These are phyloP conservation scores for Kokia cookei DNA, from an alignment of 441 rosid species.

Conservation along the genomic window DNA sequence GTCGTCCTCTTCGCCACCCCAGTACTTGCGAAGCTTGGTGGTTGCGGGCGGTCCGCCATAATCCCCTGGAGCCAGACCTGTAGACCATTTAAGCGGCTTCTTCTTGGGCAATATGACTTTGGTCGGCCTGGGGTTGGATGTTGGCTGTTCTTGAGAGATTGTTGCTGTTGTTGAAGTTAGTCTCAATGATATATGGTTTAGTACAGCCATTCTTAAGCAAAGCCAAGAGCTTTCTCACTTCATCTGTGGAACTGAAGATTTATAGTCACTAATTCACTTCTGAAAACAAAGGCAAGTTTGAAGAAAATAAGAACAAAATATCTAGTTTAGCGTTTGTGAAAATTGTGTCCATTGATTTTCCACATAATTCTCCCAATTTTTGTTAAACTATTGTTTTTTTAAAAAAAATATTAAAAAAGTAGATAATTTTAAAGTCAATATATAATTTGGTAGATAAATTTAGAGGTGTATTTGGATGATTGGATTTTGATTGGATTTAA, in stretches of 20 bases:
- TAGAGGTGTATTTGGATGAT: too few relatives aligned
- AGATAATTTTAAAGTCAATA: too few relatives aligned
- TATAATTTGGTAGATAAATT: too few relatives aligned
- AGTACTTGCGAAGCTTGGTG: conserved; percentile 65
- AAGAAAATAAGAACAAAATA: background rate
- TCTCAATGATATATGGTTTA: conserved; percentile 35
- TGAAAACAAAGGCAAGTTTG: background rate
- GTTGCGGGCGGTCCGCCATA: conserved; percentile 85
- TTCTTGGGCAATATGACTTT: conserved; percentile 71
- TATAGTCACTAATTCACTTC: background rate
- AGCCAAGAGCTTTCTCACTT: background rate
- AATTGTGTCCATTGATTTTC: background rate
- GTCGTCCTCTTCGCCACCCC: conserved; percentile 81
- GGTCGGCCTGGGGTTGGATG: conserved; percentile 36
- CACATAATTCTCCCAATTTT: background rate
- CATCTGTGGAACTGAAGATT: background rate
- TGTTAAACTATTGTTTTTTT: too few relatives aligned
- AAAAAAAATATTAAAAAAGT: too few relatives aligned
- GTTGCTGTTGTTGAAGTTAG: conserved; percentile 50
- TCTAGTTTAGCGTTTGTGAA: background rate
- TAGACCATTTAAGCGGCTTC: conserved; percentile 83
- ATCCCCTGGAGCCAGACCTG: conserved; percentile 81
- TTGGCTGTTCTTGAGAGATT: conserved; percentile 31
- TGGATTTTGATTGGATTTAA: too few relatives aligned
- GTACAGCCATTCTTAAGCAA: conserved; percentile 43